A percentile compares a stretch with the other conserved stretches of the same genome.
Evolutionary conservation across 2,329 filamentous ascomycete species (phyloP).

Genomic region (Cladosporium sphaerospermum): DNA sequence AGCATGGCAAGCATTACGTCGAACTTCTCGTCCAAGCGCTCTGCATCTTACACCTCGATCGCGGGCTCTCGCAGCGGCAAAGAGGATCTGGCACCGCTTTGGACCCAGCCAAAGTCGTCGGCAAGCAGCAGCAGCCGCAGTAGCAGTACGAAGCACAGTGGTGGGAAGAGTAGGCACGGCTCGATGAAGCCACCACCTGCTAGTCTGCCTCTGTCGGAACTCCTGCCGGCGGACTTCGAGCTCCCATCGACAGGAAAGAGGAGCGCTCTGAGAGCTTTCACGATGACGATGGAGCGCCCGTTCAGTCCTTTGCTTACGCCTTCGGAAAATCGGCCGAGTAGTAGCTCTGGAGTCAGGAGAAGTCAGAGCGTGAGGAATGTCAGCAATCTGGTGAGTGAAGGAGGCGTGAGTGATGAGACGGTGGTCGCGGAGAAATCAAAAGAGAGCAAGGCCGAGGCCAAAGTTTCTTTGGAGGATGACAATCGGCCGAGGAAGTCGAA

Average conservation of each 20-base stretch:
- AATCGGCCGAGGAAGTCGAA: slow-evolving; percentile 6
- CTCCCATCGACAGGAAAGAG: slow-evolving; percentile 22
- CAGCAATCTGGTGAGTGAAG: not conserved
- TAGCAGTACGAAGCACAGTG: not conserved
- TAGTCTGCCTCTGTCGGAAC: slow-evolving; percentile 6
- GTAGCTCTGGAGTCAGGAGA: slow-evolving; percentile 19
- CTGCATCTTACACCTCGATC: slow-evolving; percentile 50
- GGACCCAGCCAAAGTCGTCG: not conserved
- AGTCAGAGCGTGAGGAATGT: slow-evolving; percentile 27
- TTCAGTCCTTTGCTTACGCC: slow-evolving; percentile 25
- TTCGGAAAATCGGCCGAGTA: slow-evolving; percentile 16
- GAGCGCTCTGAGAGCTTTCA: slow-evolving; percentile 26
- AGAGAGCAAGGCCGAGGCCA: not conserved
- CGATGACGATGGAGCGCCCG: slow-evolving; percentile 30
- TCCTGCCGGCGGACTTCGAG: slow-evolving; percentile 45
- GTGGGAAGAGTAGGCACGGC: not conserved
- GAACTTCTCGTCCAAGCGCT: slow-evolving; percentile 70
- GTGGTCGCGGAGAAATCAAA: not conserved
- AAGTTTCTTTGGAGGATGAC: not conserved
- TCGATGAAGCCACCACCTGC: not conserved
- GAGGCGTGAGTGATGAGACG: slow-evolving; percentile 1
- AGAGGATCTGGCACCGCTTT: slow-evolving; percentile 22
- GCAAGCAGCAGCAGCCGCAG: not conserved
- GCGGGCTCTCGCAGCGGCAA: slow-evolving; percentile 21
- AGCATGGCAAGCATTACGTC: slow-evolving; percentile 74